A percentile compares a stretch with the other conserved stretches of the same genome.
Conservation (phyloP, 257 asterid genomes). For the Nicotiana obtusifolia region DNA sequence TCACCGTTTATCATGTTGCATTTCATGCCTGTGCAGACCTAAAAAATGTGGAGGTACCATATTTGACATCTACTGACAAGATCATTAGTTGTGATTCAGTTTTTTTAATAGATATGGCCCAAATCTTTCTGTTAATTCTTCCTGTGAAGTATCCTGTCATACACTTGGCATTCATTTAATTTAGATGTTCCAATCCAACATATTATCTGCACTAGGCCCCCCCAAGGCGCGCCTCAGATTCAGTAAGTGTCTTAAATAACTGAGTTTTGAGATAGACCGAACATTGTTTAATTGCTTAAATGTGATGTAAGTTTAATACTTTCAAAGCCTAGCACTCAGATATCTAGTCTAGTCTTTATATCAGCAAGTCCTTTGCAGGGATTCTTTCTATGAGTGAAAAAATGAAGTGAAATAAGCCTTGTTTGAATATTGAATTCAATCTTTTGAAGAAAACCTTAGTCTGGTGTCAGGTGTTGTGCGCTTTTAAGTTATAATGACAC, state of each 20-base stretch:
- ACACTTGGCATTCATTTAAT: neutral
- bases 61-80: neutral
- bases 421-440: neutral
- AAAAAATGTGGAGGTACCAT: constrained; percentile 58
- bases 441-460: neutral
- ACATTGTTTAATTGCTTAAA: neutral
- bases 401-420: neutral
- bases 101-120: neutral
- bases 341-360: neutral
- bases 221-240: neutral
- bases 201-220: neutral
- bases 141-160: neutral
- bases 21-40: constrained; percentile 80
- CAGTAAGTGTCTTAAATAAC: neutral
- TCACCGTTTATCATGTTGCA: constrained; percentile 89
- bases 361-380: neutral
- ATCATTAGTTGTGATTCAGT: neutral
- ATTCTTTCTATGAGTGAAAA: neutral
- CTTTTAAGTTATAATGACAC: neutral
- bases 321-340: neutral
- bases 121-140: neutral
- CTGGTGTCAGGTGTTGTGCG: neutral
- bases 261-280: neutral
- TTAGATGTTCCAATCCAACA: neutral
- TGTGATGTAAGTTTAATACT: neutral